Evolutionary conservation across 2,329 filamentous ascomycete species (phyloP).

Genomic region (Hymenoscyphus fraxineus): DNA sequence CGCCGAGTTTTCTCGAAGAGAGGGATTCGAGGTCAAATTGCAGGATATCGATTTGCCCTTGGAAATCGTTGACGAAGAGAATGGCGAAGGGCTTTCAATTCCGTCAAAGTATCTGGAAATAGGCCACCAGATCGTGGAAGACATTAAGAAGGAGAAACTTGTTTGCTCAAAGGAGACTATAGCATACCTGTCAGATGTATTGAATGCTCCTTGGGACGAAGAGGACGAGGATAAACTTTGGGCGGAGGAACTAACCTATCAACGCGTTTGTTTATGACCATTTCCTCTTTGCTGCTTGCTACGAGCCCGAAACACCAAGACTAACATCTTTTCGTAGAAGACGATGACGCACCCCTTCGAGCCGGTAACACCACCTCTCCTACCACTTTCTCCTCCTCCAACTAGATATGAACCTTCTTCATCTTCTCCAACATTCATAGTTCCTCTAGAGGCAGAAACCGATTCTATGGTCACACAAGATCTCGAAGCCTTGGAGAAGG

Average conservation of each 20-base stretch:
- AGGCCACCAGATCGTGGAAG: slow-evolving; percentile 19
- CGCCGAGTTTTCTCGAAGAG: slow-evolving; percentile 25
- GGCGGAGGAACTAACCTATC: slow-evolving; percentile 22
- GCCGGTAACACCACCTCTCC: slow-evolving; percentile 33
- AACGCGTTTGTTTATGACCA: slow-evolving; percentile 20
- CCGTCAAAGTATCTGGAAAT: slow-evolving; percentile 20
- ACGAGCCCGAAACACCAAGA: background rate
- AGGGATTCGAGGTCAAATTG: slow-evolving; percentile 28
- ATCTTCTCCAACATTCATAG: slow-evolving; percentile 23
- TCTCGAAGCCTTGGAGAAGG: slow-evolving; percentile 27
- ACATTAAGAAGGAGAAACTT: slow-evolving; percentile 30
- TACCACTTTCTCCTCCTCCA: slow-evolving; percentile 19
- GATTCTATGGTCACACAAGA: slow-evolving; percentile 26
- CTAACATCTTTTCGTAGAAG: slow-evolving; percentile 17
- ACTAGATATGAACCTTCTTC: slow-evolving; percentile 27
- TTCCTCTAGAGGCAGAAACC: slow-evolving; percentile 28
- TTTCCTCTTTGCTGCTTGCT: background rate
- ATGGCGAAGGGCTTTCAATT: slow-evolving; percentile 28
- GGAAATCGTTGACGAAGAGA: slow-evolving; percentile 29
- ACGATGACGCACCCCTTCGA: slow-evolving; percentile 15
- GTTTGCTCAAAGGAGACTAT: slow-evolving; percentile 28
- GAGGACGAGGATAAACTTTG: slow-evolving; percentile 26
- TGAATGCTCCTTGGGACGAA: slow-evolving; percentile 23
- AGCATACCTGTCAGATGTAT: slow-evolving; percentile 19
- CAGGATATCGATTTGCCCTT: slow-evolving; percentile 30